Evolutionary conservation across 306 rosid species (phyloP), one percentile per base, ranked within the genome.

Genomic region (Begonia peltatifolia): DNA sequence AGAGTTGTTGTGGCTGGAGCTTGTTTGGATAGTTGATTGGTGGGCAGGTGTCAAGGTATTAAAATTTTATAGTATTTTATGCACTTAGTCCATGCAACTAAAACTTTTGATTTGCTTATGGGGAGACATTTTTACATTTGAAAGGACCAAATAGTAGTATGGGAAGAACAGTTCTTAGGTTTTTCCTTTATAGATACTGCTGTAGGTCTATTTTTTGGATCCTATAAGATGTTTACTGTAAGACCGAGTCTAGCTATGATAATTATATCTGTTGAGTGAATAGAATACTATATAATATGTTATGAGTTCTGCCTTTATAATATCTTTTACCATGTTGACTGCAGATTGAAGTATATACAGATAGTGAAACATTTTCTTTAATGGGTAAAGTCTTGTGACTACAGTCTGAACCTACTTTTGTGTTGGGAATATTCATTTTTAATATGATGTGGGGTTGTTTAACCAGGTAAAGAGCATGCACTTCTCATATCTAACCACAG

Each of bases 391-490:
- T 38, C 38, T 23, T 13, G 42, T 50, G 41, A 38, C 47, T 35
- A 42, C 3, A 8, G 8, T 46, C 42, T 12, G 25, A 7, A 30
- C 38, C 9, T 30, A 30, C 9, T 30, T 7, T 20, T 20, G 23
- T 20, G 23, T 20, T 20, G 23, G 23, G 23, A 20, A 20, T 20
- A 30, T 30, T 1, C 3, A 30, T 5, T 30, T 30, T 30, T 42
- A 46, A 66, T 51, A 60, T 23, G 51, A 64, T 56, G 23, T 50
- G 36, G 64, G 51, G 56, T 44, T 18, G 46, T 64, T 57, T 76
- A 73, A 68, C 51, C 83, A 89, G 95, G 95, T 59, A 78, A 79
- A 76, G 97, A 89, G 61, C 95, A 84, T 53, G 97, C 97, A 6
- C 95, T 89, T 66, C 77, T 79, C 53, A 36, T 84, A 59, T 82